Conservation (phyloP, 371 early-diverging fungal species). For the Synchytrium microbalum region DNA sequence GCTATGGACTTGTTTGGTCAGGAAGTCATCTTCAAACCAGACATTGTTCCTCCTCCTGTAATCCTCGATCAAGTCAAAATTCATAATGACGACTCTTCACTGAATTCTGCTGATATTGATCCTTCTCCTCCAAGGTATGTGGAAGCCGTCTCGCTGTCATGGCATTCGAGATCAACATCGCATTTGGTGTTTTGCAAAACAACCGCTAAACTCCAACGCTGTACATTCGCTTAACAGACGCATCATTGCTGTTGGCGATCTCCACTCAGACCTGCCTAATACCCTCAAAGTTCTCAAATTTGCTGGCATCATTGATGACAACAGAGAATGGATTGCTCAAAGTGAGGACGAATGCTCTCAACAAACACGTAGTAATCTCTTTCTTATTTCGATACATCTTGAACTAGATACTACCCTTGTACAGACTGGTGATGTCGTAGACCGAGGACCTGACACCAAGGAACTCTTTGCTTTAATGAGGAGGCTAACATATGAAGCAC, state of each 20-base stretch:
- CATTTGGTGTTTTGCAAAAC: too few relatives aligned
- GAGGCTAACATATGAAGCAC: constrained; percentile 51
- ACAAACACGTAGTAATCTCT: constrained; percentile 45
- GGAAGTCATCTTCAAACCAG: too few relatives aligned
- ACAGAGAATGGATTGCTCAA: constrained; percentile 58
- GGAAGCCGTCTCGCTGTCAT: too few relatives aligned
- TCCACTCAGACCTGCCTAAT: constrained; percentile 62
- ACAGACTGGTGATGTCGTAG: constrained; percentile 62
- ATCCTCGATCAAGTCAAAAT: too few relatives aligned
- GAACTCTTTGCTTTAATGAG: constrained; percentile 52
- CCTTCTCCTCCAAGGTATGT: too few relatives aligned
- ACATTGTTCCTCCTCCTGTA: too few relatives aligned
- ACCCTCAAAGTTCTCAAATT: constrained; percentile 50
- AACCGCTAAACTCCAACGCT: too few relatives aligned
- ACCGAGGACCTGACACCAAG: constrained; percentile 66
- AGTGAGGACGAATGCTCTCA: constrained; percentile 36
- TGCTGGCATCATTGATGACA: constrained; percentile 51
- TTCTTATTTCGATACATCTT: constrained; percentile 1
- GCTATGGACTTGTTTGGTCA: too few relatives aligned
- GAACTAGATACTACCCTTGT: not conserved
- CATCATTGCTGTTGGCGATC: constrained; percentile 69
- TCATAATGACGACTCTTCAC: too few relatives aligned
- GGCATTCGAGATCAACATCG: too few relatives aligned
- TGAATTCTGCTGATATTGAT: too few relatives aligned
- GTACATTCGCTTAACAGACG: constrained; percentile 31